A percentile compares a stretch with the other conserved stretches of the same genome.
phyloP scores from a whole-genome alignment of 306 rosid genomes.

The Ochetophila trinervis region DNA sequence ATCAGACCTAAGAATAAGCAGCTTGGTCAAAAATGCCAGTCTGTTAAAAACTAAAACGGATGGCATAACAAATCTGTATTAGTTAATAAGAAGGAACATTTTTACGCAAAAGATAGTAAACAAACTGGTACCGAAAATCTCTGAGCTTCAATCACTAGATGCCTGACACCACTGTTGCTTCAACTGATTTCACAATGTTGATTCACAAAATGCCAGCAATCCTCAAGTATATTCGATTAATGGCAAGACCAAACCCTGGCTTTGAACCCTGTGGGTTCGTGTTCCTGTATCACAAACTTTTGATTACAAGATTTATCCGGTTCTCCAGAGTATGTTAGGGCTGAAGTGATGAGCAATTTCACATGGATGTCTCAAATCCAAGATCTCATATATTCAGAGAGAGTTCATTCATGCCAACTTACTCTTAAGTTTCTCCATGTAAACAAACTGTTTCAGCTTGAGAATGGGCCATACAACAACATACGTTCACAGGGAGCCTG shows the following conservation, averaged over 20 bases:
- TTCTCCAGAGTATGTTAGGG: neutral
- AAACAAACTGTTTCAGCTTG: constrained; percentile 22
- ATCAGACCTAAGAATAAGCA: neutral
- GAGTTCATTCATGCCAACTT: constrained; percentile 7
- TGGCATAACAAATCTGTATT: neutral
- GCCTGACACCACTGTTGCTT: neutral
- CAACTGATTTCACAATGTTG: neutral
- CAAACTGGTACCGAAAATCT: neutral
- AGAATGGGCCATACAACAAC: neutral
- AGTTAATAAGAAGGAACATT: neutral
- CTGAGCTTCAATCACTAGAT: constrained; percentile 8
- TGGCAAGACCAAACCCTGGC: constrained; percentile 1
- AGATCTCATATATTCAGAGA: constrained; percentile 18
- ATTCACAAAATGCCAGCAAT: neutral
- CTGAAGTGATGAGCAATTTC: constrained; percentile 7
- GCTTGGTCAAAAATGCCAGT: neutral
- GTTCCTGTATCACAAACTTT: constrained; percentile 2
- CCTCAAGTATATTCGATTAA: constrained; percentile 3
- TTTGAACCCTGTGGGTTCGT: neutral
- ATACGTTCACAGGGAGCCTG: constrained; percentile 8
- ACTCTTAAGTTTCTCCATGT: constrained; percentile 16
- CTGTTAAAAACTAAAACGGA: neutral
- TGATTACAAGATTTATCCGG: constrained; percentile 1
- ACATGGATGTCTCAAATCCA: constrained; percentile 22
- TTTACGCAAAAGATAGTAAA: neutral